Evolutionary conservation across 2,329 filamentous ascomycete species (phyloP).

Genomic region (Diaporthe velutina): DNA sequence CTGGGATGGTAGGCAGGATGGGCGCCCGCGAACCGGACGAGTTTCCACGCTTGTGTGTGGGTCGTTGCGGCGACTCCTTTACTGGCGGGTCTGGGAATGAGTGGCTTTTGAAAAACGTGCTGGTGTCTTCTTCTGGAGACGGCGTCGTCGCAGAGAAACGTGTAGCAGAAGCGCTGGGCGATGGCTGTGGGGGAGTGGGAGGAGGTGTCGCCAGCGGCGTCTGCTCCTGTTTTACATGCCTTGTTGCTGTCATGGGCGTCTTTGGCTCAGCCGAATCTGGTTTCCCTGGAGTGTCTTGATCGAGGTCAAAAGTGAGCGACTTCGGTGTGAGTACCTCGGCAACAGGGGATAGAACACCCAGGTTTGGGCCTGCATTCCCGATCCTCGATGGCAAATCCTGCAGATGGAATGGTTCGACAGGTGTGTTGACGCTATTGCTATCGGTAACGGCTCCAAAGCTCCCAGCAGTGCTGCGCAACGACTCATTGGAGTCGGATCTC

Average conservation of each 20-base stretch:
- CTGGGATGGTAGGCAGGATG: conserved; percentile 57
- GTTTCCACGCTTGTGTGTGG: conserved; percentile 41
- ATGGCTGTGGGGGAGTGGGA: conserved; percentile 25
- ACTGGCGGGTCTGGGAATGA: not conserved
- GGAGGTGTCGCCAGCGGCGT: conserved; percentile 37
- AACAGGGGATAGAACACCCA: conserved; percentile 46
- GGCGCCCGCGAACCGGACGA: conserved; percentile 40
- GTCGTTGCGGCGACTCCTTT: conserved; percentile 2
- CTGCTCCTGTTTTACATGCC: conserved; percentile 35
- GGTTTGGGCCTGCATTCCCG: conserved; percentile 53
- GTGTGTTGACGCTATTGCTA: conserved; percentile 48
- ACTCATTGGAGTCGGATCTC: conserved; percentile 47
- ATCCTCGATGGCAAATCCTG: conserved; percentile 60
- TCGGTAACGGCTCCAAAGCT: conserved; percentile 38
- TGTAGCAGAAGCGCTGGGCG: not conserved
- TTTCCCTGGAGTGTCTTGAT: conserved; percentile 39
- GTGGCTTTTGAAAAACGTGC: conserved; percentile 13
- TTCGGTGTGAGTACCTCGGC: conserved; percentile 47
- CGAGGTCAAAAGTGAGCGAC: conserved; percentile 42
- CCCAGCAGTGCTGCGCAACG: conserved; percentile 48
- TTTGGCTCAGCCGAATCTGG: conserved; percentile 23
- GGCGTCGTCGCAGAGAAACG: not conserved
- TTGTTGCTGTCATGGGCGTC: conserved; percentile 32
- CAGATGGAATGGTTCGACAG: conserved; percentile 64
- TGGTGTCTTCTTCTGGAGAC: conserved; percentile 28